Conservation (phyloP, 495 filamentous ascomycete genomes). For the Daldinia caldariorum region DNA sequence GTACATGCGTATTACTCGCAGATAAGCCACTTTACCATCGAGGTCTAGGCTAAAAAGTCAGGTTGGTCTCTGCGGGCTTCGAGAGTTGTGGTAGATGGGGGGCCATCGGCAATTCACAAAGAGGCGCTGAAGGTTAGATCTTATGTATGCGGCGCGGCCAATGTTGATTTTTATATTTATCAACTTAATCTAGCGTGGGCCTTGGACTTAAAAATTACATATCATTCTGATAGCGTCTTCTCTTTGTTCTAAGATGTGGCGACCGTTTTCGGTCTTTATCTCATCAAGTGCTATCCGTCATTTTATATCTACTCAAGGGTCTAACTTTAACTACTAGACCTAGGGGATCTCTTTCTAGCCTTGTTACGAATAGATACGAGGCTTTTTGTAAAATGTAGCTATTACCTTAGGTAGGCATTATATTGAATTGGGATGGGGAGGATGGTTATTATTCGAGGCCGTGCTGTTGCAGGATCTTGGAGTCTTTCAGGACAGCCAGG, state of each 20-base stretch:
- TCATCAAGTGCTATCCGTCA: not conserved
- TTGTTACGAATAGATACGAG: not conserved
- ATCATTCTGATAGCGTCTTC: not conserved
- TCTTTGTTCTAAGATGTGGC: not conserved
- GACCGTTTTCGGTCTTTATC: not conserved
- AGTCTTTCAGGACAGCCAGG: slow-evolving; percentile 6
- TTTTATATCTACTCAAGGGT: not conserved
- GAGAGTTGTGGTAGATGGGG: no score
- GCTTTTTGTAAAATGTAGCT: not conserved
- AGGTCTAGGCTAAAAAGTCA: slow-evolving; percentile 55
- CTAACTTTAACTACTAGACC: no score
- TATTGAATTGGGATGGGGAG: slow-evolving; percentile 20
- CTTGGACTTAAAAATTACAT: not conserved
- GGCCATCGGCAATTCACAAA: not conserved
- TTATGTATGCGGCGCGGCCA: slow-evolving; percentile 2
- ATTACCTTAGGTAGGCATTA: not conserved
- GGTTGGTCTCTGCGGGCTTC: not conserved
- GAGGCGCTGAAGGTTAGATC: not conserved
- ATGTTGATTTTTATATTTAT: slow-evolving; percentile 1
- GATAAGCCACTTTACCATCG: slow-evolving; percentile 73
- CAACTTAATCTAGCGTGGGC: not conserved
- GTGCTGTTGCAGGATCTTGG: slow-evolving; percentile 10
- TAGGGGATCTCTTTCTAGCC: no score
- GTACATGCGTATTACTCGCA: slow-evolving; percentile 74
- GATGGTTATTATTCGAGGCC: slow-evolving; percentile 21